These are phyloP conservation scores for Ganoderma resinaceum DNA, from an alignment of 1,284 basidiomycete genomes.

Conservation along the genomic window DNA sequence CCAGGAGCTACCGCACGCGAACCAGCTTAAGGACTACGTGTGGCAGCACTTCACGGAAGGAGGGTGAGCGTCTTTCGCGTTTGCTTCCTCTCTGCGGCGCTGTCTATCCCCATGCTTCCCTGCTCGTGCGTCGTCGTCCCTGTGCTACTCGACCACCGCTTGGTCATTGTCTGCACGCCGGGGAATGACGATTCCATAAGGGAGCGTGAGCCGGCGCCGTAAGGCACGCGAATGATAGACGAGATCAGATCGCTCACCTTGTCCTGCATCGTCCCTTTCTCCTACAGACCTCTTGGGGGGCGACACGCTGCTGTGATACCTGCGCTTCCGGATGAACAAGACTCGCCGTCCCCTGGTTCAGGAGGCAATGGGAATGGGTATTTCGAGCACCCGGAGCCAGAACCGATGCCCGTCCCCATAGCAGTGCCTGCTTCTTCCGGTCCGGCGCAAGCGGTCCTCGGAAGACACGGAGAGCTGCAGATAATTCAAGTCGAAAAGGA, in stretches of 20 bases:
- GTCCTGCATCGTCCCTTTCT: conserved; percentile 16
- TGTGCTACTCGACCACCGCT: neutral
- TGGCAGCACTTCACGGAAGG: conserved; percentile 85
- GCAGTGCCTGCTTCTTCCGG: conserved; percentile 12
- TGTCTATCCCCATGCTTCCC: conserved; percentile 4
- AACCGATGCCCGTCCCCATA: conserved; percentile 1
- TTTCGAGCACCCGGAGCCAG: conserved; percentile 19
- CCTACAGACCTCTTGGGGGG: conserved; percentile 69
- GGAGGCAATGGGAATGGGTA: conserved; percentile 20
- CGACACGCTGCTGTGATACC: conserved; percentile 80
- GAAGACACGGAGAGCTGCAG: conserved; percentile 36
- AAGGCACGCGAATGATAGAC: conserved; percentile 10
- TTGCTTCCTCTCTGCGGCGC: conserved; percentile 16
- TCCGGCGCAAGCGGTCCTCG: conserved; percentile 19
- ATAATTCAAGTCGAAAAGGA: conserved; percentile 39
- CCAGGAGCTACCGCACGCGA: conserved; percentile 76
- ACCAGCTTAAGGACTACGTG: conserved; percentile 76
- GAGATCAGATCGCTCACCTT: conserved; percentile 23
- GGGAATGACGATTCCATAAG: neutral
- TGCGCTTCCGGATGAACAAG: conserved; percentile 75
- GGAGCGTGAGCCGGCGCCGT: conserved; percentile 3
- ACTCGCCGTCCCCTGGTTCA: conserved; percentile 37
- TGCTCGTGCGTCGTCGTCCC: neutral
- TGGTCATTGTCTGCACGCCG: neutral
- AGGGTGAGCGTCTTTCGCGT: conserved; percentile 60